Conservation (phyloP, 1,284 basidiomycete species). For the Exobasidium cylindrosporum region DNA sequence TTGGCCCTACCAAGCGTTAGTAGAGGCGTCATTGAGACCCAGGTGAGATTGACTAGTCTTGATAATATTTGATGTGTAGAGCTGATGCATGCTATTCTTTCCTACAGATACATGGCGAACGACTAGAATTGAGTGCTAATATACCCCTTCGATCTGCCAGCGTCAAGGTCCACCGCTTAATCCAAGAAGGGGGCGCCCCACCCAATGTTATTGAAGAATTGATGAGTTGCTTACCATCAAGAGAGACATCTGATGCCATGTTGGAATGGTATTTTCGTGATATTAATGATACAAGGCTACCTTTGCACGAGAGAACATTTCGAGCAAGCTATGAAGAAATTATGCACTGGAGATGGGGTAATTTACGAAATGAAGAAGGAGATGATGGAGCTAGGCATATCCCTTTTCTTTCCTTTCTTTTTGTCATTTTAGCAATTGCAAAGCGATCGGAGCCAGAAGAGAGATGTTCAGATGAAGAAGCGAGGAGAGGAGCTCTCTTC, state of each 20-base stretch:
- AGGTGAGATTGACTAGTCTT: slow-evolving; percentile 21
- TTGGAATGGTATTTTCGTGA: slow-evolving; percentile 49
- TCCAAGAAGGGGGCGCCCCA: slow-evolving; percentile 48
- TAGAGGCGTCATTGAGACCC: slow-evolving; percentile 42
- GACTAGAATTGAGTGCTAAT: slow-evolving; percentile 45
- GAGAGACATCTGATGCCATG: slow-evolving; percentile 34
- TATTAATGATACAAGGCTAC: slow-evolving; percentile 89
- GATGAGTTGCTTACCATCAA: slow-evolving; percentile 43
- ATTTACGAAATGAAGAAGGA: slow-evolving; percentile 31
- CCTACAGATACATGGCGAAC: slow-evolving; percentile 46
- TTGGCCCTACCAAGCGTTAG: slow-evolving; percentile 48
- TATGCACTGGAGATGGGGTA: slow-evolving; percentile 59
- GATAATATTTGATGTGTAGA: not conserved
- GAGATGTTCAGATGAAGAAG: slow-evolving; percentile 31
- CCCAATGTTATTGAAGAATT: slow-evolving; percentile 40
- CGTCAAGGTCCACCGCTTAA: slow-evolving; percentile 42
- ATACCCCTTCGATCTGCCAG: slow-evolving; percentile 47
- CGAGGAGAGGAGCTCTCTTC: slow-evolving; percentile 34
- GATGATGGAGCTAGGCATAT: slow-evolving; percentile 69
- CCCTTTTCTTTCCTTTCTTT: slow-evolving; percentile 83
- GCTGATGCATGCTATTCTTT: no score
- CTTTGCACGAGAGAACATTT: slow-evolving; percentile 82
- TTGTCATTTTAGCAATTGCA: slow-evolving; percentile 87
- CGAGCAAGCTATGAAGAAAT: slow-evolving; percentile 75
- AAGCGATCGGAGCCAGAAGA: slow-evolving; percentile 79